Evolutionary conservation across 495 filamentous ascomycete genomes (phyloP), one percentile per base, ranked within the genome.

Genomic region (Podospora pseudopauciseta): DNA sequence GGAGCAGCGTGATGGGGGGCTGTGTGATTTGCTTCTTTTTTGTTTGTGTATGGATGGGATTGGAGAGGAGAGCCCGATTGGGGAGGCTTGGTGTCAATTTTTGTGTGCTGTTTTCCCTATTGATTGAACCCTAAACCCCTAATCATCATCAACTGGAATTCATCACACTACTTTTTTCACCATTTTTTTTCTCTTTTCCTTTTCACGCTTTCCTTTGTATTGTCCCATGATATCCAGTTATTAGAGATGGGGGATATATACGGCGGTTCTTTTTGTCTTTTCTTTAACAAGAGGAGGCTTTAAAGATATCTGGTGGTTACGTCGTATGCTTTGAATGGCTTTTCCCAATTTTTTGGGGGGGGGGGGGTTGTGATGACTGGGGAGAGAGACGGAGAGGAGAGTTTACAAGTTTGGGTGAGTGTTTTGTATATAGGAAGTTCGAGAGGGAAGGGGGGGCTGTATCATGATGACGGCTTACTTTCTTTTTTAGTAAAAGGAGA

Each of bases 81-180:
- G 28, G 20, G 16, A n/a, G n/a, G 60, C 27, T 30, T 32, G 32
- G 64, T 65, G 16, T 65, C 60, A 7, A 23, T 23, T 23, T 23
- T n/a, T 60, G 23, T 59, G 49, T 58, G n/a, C 23, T 58, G 55
- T 58, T 20, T 58, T 58, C 55, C 55, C 55, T 26, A 49, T 49
- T 49, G 39, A 49, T 58, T 6, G 55, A 26, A 26, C 55, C 23
- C 55, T 58, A 7, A 4, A 4, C 55, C 55, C 20, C 55, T 26
- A 58, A 26, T 58, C n/a, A 58, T 58, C 55, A 58, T 1, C 55
- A 20, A 58, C 39, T 11, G 23, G 55, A 58, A 58, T 26, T 58
- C 55, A 13, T 7, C 30, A 7, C 30, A 58, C 6, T 20, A n/a
- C 18, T 58, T 58, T 58, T 23, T 20, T 20, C 15, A 15, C 23